These are phyloP conservation scores for Cenococcum geophilum DNA, from an alignment of 495 filamentous ascomycete species.

Conservation along the genomic window DNA sequence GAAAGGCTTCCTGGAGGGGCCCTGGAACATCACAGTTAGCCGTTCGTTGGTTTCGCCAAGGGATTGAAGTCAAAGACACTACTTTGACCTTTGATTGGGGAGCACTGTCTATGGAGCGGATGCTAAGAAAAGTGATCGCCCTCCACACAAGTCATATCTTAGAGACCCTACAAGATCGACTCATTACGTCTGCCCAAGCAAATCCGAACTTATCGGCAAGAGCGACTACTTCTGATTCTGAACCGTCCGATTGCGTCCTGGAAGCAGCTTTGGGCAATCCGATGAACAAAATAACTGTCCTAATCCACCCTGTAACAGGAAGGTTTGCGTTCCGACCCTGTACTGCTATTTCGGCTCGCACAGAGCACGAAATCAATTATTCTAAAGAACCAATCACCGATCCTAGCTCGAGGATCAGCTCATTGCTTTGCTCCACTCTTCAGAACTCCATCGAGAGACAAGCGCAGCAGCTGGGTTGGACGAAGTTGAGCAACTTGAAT, in stretches of 20 bases:
- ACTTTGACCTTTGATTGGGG: slow-evolving; percentile 59
- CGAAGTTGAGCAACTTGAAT: slow-evolving; percentile 9
- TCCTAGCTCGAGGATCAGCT: slow-evolving; percentile 16
- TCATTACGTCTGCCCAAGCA: slow-evolving; percentile 48
- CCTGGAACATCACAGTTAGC: slow-evolving; percentile 48
- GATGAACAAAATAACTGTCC: slow-evolving; percentile 51
- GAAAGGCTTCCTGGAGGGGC: slow-evolving; percentile 37
- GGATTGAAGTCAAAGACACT: slow-evolving; percentile 60
- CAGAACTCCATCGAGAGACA: slow-evolving; percentile 26
- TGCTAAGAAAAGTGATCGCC: slow-evolving; percentile 68
- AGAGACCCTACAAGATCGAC: slow-evolving; percentile 49
- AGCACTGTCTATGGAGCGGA: slow-evolving; percentile 61
- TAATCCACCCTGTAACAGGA: slow-evolving; percentile 58
- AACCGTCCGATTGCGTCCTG: slow-evolving; percentile 61
- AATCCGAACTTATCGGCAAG: slow-evolving; percentile 38
- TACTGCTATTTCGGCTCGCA: slow-evolving; percentile 43
- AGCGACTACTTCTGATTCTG: slow-evolving; percentile 42
- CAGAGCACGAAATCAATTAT: slow-evolving; percentile 30
- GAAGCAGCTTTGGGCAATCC: slow-evolving; percentile 58
- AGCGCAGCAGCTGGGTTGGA: slow-evolving; percentile 34
- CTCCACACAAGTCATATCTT: slow-evolving; percentile 66
- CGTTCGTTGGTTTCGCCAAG: slow-evolving; percentile 79
- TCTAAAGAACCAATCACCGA: slow-evolving; percentile 14
- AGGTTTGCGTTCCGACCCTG: slow-evolving; percentile 31
- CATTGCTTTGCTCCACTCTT: slow-evolving; percentile 23